Base-by-base conservation (phyloP, 257 asterid genomes). In the Solanum gracilifrons region DNA sequence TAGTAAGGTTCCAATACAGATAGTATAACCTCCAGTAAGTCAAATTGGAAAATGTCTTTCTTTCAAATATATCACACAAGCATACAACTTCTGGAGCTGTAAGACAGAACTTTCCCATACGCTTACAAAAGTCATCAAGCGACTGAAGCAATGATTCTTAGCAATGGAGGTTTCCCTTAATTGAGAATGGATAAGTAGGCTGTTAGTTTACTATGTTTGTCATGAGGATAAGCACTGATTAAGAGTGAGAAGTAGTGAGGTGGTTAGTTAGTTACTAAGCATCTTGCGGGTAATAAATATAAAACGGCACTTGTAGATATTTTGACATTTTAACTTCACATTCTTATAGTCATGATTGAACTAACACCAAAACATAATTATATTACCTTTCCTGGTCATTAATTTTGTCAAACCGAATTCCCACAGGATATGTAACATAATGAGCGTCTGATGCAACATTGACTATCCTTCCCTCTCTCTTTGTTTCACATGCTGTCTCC, bases 381-480 rank as follows among this genome's bases (percentile, higher is more conserved):
- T 21, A n/a, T 16, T 87, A 94, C 98, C 94, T 93, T 88, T 92
- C 85, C 89, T 89, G 58, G 84, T 94, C 94, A 82, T 94, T 96
- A 88, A 95, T 89, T 88, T 68, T 92, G 86, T 92, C 93, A 75
- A 96, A 95, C 86, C 92, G 93, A 74, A 95, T 92, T 60, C 99
- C 98, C 89, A 94, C 94, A n/a, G 62, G 55, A 88, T 96, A 96
- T 6, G 96, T 0, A 43, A 46, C 1, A 0, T 89, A 89, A 87
- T 96, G 98, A 90, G 95, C 99, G 84, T 87, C 92, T 6, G 98
- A 96, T 27, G 99, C 90, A 85, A 96, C 93, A 75, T 93, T 94
- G 90, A 96, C 95, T 71, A 96, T 94, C 90, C 98, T 93, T 85
- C 98, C 99, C 91, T 93, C 98, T 88, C 86, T 92, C 87, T 94